Conservation (phyloP, 2,329 filamentous ascomycete species). For the Tolypocladium pustulatum region DNA sequence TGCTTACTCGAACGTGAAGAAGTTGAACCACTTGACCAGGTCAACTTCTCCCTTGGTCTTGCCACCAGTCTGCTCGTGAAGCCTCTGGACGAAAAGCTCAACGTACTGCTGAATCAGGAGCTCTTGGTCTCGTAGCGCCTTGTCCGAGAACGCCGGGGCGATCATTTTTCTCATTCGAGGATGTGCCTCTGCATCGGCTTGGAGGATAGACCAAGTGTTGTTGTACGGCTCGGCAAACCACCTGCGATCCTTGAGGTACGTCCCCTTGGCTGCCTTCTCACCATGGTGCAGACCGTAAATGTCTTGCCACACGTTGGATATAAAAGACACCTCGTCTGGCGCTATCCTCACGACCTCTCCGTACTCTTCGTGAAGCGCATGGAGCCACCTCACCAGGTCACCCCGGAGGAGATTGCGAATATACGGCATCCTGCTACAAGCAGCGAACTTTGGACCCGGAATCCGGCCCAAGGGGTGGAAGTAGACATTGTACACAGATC, state of each 20-base stretch:
- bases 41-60: conserved; percentile 5
- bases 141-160: conserved; percentile 13
- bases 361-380: conserved; percentile 25
- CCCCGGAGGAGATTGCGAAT: conserved; percentile 8
- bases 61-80: conserved; percentile 18
- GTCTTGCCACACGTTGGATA: conserved; percentile 25
- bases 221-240: neutral
- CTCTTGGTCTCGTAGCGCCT: conserved; percentile 13
- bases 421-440: conserved; percentile 2
- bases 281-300: conserved; percentile 17
- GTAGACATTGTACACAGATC: conserved; percentile 18
- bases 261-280: conserved; percentile 2
- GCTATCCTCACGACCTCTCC: conserved; percentile 34
- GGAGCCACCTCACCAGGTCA: conserved; percentile 15
- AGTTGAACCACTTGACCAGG: conserved; percentile 15
- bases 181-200: conserved; percentile 6
- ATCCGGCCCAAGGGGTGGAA: conserved; percentile 21
- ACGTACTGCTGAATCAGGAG: conserved; percentile 24
- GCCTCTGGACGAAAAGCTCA: conserved; percentile 24
- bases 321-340: conserved; percentile 36
- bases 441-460: conserved; percentile 15
- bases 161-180: conserved; percentile 5
- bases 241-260: conserved; percentile 1
- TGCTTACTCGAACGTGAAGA: conserved; percentile 13
- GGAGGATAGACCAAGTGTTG: conserved; percentile 2